A percentile compares a stretch with the other conserved stretches of the same genome.
Evolutionary conservation across 2,329 filamentous ascomycete genomes (phyloP).

Genomic region (Epichloe glyceriae): DNA sequence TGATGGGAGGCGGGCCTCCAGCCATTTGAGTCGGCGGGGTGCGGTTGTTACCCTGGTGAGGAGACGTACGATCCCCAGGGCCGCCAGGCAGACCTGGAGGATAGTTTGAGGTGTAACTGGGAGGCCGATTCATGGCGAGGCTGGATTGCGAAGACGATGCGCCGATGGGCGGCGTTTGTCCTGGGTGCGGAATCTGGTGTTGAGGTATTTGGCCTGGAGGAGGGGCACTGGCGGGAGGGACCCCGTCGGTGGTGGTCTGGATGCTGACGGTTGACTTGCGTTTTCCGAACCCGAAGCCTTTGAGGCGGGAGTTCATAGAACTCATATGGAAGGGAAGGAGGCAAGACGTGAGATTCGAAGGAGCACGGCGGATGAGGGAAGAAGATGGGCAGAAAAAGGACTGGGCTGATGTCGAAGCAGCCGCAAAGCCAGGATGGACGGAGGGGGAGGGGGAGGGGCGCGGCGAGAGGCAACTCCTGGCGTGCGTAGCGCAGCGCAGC

Average conservation of each 20-base stretch:
- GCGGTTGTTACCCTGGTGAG: slow-evolving; percentile 35
- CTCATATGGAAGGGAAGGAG: slow-evolving; percentile 41
- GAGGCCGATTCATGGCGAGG: slow-evolving; percentile 52
- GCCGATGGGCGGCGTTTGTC: slow-evolving; percentile 21
- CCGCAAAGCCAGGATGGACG: slow-evolving; percentile 4
- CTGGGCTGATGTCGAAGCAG: background rate
- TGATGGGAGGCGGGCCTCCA: slow-evolving; percentile 54
- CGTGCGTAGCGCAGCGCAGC: no score
- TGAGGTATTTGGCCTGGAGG: slow-evolving; percentile 33
- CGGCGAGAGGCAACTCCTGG: background rate
- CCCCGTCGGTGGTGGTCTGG: slow-evolving; percentile 34
- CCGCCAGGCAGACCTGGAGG: slow-evolving; percentile 27
- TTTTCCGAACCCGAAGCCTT: slow-evolving; percentile 71
- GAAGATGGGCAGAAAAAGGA: slow-evolving; percentile 6
- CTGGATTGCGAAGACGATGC: slow-evolving; percentile 32
- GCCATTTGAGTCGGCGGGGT: slow-evolving; percentile 48
- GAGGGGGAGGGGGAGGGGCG: background rate
- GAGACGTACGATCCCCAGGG: slow-evolving; percentile 40
- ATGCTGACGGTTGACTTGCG: slow-evolving; percentile 57
- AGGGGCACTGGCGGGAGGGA: slow-evolving; percentile 21
- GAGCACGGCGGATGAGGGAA: slow-evolving; percentile 7
- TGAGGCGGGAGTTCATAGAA: slow-evolving; percentile 69
- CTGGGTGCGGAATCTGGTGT: slow-evolving; percentile 26
- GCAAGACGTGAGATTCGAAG: slow-evolving; percentile 2
- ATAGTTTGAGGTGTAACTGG: slow-evolving; percentile 49